Percentiles rank a stretch among this genome's conserved stretches.
Evolutionary conservation across 805 yeast genomes (phyloP).

Genomic region (Candida sphagnicola): DNA sequence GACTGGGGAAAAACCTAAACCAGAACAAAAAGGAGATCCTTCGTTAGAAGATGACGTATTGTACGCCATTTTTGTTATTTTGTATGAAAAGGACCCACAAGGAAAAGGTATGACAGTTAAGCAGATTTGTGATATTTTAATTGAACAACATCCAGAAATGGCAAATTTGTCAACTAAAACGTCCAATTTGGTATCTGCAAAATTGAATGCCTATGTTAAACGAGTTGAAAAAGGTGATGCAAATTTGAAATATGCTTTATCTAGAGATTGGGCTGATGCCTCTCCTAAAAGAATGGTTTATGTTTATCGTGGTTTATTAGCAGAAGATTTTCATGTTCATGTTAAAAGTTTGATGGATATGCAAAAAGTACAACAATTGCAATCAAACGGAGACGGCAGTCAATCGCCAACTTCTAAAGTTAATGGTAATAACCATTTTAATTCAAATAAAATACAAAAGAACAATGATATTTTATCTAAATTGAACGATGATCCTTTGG

Average conservation of each 20-base stretch:
- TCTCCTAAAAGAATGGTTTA: constrained; percentile 87
- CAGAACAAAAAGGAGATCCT: constrained; percentile 55
- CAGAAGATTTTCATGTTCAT: constrained; percentile 71
- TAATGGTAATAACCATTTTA: constrained; percentile 3
- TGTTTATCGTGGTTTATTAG: constrained; percentile 73
- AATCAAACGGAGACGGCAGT: constrained; percentile 3
- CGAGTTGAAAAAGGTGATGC: constrained; percentile 82
- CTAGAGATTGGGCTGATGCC: constrained; percentile 90
- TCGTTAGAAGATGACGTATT: constrained; percentile 73
- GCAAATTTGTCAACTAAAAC: constrained; percentile 76
- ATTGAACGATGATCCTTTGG: constrained; percentile 25
- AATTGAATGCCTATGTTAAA: constrained; percentile 79
- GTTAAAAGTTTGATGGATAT: constrained; percentile 62
- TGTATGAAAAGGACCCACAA: constrained; percentile 63
- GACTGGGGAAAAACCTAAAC: constrained; percentile 66
- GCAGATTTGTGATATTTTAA: constrained; percentile 73
- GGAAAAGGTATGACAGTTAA: constrained; percentile 87
- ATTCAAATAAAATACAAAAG: constrained; percentile 1
- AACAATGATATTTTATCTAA: constrained; percentile 2
- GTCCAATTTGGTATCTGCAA: constrained; percentile 77
- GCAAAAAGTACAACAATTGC: constrained; percentile 30
- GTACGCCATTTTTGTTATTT: constrained; percentile 67
- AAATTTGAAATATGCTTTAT: constrained; percentile 64
- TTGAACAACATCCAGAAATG: constrained; percentile 79
- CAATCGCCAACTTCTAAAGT: constrained; percentile 10